Evolutionary conservation across 495 filamentous ascomycete genomes (phyloP).

Genomic region (Xanthoparmelia taractica): DNA sequence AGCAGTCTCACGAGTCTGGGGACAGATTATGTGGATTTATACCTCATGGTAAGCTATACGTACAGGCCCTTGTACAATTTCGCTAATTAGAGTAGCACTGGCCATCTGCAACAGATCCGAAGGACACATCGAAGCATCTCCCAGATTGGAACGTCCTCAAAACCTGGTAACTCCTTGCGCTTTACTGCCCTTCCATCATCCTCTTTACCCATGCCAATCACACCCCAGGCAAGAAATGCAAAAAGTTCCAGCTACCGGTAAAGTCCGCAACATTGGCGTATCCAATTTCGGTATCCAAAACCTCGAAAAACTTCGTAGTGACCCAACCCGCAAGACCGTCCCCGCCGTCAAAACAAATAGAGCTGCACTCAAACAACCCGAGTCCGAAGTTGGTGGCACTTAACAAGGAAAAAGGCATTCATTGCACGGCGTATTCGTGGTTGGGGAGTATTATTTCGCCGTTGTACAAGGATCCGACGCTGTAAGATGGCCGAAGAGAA

Average conservation of each 20-base stretch:
- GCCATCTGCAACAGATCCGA: constrained; percentile 12
- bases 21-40: constrained; percentile 11
- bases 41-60: constrained; percentile 1
- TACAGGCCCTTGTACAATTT: neutral
- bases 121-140: constrained; percentile 7
- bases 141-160: constrained; percentile 15
- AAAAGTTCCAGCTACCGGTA: constrained; percentile 28
- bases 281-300: constrained; percentile 57
- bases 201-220: neutral
- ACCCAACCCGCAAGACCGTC: constrained; percentile 10
- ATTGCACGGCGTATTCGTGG: constrained; percentile 55
- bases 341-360: constrained; percentile 12
- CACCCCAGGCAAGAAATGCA: constrained; percentile 43
- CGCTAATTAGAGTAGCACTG: constrained; percentile 5
- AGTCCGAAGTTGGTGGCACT: constrained; percentile 73
- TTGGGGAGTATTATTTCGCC: constrained; percentile 53
- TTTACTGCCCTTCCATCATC: constrained; percentile 20
- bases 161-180: neutral
- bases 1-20: constrained; percentile 4
- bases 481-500: constrained; percentile 57
- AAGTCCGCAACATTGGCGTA: constrained; percentile 66
- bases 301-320: constrained; percentile 36
- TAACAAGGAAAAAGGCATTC: constrained; percentile 49
- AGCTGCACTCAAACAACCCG: constrained; percentile 65
- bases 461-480: constrained; percentile 50